Conservation (phyloP, 2,329 filamentous ascomycete species). For the Graphiopsis chlorocephala region DNA sequence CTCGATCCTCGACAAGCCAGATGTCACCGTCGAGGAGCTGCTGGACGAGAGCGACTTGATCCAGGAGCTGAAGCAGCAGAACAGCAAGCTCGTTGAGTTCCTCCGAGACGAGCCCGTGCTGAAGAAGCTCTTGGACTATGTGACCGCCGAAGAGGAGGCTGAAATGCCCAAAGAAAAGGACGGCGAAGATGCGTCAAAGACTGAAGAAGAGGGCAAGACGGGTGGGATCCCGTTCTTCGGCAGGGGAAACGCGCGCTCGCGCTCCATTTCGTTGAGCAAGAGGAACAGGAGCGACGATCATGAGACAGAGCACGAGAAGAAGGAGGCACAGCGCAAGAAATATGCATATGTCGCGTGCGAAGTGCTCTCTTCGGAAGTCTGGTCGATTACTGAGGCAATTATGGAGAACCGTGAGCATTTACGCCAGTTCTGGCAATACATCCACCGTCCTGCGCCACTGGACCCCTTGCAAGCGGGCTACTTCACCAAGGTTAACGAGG, state of each 20-base stretch:
- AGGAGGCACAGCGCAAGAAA: slow-evolving; percentile 86
- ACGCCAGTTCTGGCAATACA: slow-evolving; percentile 84
- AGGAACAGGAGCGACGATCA: slow-evolving; percentile 35
- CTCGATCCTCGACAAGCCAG: slow-evolving; percentile 89
- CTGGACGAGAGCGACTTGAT: slow-evolving; percentile 95
- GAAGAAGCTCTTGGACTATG: slow-evolving; percentile 83
- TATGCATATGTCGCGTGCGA: slow-evolving; percentile 94
- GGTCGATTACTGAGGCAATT: slow-evolving; percentile 91
- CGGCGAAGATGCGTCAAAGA: slow-evolving; percentile 43
- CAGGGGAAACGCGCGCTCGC: slow-evolving; percentile 41
- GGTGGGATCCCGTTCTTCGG: slow-evolving; percentile 46
- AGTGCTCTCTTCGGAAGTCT: slow-evolving; percentile 90
- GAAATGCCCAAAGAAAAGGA: slow-evolving; percentile 44
- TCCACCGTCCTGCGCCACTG: slow-evolving; percentile 78
- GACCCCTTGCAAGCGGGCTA: slow-evolving; percentile 94
- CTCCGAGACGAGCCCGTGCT: slow-evolving; percentile 83
- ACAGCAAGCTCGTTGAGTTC: slow-evolving; percentile 95
- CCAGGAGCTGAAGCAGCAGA: slow-evolving; percentile 97
- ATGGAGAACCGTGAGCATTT: slow-evolving; percentile 79
- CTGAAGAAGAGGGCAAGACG: slow-evolving; percentile 47
- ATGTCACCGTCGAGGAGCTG: slow-evolving; percentile 92
- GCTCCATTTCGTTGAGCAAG: slow-evolving; percentile 43
- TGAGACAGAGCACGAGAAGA: slow-evolving; percentile 62
- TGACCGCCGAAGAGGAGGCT: slow-evolving; percentile 70
- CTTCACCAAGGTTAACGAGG: slow-evolving; percentile 98